Base-by-base conservation (phyloP, 768 basidiomycete species). In the Tremella fuciformis region DNA sequence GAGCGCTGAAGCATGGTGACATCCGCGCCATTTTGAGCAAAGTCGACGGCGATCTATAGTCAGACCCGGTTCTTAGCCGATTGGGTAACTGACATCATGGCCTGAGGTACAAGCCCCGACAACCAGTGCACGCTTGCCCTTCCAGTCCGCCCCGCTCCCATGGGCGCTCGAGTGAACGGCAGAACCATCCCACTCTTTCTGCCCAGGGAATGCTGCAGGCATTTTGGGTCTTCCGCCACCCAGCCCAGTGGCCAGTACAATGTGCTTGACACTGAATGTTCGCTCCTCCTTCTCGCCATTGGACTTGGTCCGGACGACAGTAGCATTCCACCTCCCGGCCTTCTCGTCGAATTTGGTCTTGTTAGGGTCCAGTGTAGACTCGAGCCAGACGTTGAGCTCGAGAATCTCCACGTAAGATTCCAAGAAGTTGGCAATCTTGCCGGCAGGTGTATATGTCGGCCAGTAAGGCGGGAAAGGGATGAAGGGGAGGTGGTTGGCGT, bases 351-450 rank as follows among this genome's bases (percentile, higher is more conserved):
- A 72, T 24, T 57, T 39, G 47, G 70, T 69, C 55, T 53, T 34
- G 7, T 25, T 26, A 70, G 77, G n/a, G 41, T 62, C 58, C 24
- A 71, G 40, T 1, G 61, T 60, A 16, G 73, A 55, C 38, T 67
- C 41, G 44, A 81, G 83, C 86, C 86, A 86, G 4, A 84, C 80
- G 63, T 85, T 83, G 53, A 87, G 76, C 59, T 86, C 86, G 57
- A 87, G 73, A 1, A 79, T 67, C 11, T 83, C 79, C 1, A 84
- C 84, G 67, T 86, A 87, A 56, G 74, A 79, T 74, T 87, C 86
- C 2, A 88, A 79, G 84, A 85, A 87, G 59, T 84, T 82, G 0
- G 85, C 86, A 13, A 87, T 73, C 78, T 84, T 84, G 19, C 76
- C 76, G 13, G 84, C 84, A 8, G 65, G 67, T 13, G 72, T 74